Evolutionary conservation across 2,329 filamentous ascomycete genomes (phyloP).

Genomic region (Colletotrichum spinosum): DNA sequence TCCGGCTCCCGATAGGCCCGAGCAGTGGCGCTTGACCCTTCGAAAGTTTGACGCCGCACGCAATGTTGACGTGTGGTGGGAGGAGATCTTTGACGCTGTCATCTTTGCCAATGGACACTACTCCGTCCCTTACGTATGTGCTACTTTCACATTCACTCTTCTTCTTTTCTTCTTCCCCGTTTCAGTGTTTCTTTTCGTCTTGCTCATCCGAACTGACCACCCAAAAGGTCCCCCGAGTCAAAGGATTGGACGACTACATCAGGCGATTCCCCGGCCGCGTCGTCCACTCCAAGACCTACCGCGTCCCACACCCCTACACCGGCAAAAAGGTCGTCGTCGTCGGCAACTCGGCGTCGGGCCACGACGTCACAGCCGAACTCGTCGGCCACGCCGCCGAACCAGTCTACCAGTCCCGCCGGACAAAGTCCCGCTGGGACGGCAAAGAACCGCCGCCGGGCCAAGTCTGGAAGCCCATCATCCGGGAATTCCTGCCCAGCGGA

Average conservation of each 20-base stretch:
- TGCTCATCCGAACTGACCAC: neutral
- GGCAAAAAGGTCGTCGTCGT: slow-evolving; percentile 51
- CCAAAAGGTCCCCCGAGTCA: slow-evolving; percentile 56
- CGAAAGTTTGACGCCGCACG: slow-evolving; percentile 56
- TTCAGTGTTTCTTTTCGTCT: neutral
- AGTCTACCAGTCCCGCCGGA: slow-evolving; percentile 64
- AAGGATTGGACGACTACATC: slow-evolving; percentile 55
- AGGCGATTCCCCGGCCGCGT: slow-evolving; percentile 53
- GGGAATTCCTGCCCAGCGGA: slow-evolving; percentile 54
- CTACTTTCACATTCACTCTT: neutral
- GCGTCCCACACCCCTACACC: slow-evolving; percentile 49
- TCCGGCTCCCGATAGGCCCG: slow-evolving; percentile 11
- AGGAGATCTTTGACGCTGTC: slow-evolving; percentile 60
- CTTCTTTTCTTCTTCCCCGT: no score
- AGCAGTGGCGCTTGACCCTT: slow-evolving; percentile 61
- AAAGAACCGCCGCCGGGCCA: slow-evolving; percentile 58
- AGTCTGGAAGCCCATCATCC: slow-evolving; percentile 65
- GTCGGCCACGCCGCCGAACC: slow-evolving; percentile 51
- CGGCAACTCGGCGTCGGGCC: slow-evolving; percentile 58
- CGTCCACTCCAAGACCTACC: slow-evolving; percentile 59
- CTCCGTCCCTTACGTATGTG: slow-evolving; percentile 57
- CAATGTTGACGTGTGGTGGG: slow-evolving; percentile 64
- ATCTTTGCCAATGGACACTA: slow-evolving; percentile 58
- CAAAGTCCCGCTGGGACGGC: slow-evolving; percentile 63
- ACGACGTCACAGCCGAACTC: slow-evolving; percentile 53